A percentile compares a stretch with the other conserved stretches of the same genome.
phyloP scores from a whole-genome alignment of 495 filamentous ascomycete species.

The Talaromyces wortmannii region DNA sequence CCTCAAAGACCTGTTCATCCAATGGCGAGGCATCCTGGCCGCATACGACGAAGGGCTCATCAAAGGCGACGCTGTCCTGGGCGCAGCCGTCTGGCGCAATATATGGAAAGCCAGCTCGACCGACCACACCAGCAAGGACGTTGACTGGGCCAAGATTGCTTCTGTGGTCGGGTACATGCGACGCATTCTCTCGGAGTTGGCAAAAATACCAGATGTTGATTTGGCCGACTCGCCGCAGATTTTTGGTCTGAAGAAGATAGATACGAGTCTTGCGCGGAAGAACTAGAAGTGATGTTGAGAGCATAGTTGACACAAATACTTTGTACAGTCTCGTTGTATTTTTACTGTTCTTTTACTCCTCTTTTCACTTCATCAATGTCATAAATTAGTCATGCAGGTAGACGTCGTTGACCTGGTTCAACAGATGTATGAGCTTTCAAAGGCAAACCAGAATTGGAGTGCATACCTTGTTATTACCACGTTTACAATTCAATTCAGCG shows the following conservation, averaged over 20 bases:
- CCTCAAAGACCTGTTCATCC: conserved; percentile 84
- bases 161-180: conserved; percentile 76
- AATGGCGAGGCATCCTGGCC: conserved; percentile 79
- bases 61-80: conserved; percentile 78
- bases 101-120: conserved; percentile 62
- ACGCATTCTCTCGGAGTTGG: conserved; percentile 53
- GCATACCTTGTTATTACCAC: no score
- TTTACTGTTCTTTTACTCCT: background rate
- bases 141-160: conserved; percentile 66
- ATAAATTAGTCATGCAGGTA: no score
- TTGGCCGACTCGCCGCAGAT: conserved; percentile 26
- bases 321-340: background rate
- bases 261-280: conserved; percentile 14
- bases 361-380: no score
- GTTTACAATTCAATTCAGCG: no score
- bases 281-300: background rate
- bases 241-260: conserved; percentile 27
- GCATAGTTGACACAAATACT: background rate
- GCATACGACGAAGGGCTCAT: conserved; percentile 84
- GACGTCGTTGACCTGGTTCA: no score
- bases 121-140: conserved; percentile 38
- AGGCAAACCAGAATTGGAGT: no score
- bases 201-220: conserved; percentile 54
- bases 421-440: no score
- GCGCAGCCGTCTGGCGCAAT: conserved; percentile 89